Base-by-base conservation (phyloP, 208 protist genomes). In the Acanthamoeba divionensis region DNA sequence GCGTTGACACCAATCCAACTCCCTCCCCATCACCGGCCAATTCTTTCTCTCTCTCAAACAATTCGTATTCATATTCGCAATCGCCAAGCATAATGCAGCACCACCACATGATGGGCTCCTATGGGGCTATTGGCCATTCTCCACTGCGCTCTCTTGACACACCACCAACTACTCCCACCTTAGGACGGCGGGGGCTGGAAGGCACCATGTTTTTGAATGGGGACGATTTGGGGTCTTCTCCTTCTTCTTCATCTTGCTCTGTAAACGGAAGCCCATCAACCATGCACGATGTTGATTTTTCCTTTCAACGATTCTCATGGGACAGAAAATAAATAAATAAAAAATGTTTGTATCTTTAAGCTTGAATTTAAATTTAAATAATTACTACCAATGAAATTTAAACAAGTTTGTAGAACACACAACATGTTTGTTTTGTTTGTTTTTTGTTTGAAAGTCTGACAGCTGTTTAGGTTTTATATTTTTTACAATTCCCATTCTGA, bases 301-400 rank as follows among this genome's bases (percentile, higher is more conserved):
- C 45, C 24, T 82, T 45, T 45, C 54, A 82, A n/a, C n/a, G n/a
- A 36, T 82, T 63, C 71, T 82, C 71, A 13, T 82, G 71, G 71
- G 71, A 52, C 41, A 52, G 45, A 45, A 82, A 82, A 52, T 82
- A 36, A n/a, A 10, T 10, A 69, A 29, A n/a, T 10, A 10, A 69
- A 69, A 9, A 69, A 26, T 69, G 9, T 9, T 69, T 69, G 62
- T 69, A 26, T 24, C n/a, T n/a, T n/a, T n/a, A n/a, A n/a, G n/a
- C n/a, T n/a, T n/a, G n/a, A n/a, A n/a, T n/a, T n/a, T n/a, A n/a
- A n/a, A n/a, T n/a, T n/a, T n/a, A n/a, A n/a, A n/a, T n/a, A n/a
- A n/a, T n/a, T n/a, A n/a, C n/a, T n/a, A n/a, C n/a, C n/a, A n/a
- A n/a, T n/a, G n/a, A n/a, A n/a, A n/a, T n/a, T n/a, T n/a, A n/a